Evolutionary conservation across 352 stramenopile species (phyloP).

Genomic region (Phytopythium ostracodes): DNA sequence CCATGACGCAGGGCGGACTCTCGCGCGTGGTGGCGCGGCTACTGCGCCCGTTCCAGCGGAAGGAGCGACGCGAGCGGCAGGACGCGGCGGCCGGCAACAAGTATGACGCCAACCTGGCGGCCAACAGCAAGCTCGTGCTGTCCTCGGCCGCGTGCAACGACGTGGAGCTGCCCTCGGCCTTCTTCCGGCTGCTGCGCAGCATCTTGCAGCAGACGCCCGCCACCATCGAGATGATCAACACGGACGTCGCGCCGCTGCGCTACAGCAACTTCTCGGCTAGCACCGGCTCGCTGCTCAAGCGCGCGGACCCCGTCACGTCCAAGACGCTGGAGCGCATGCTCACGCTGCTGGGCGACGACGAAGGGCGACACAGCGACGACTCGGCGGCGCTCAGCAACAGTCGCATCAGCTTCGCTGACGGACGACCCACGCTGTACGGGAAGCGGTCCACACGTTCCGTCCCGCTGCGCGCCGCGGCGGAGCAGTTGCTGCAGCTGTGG

Average conservation of each 20-base stretch:
- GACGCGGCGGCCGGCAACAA: constrained; percentile 7
- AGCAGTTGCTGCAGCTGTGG: constrained; percentile 59
- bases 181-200: constrained; percentile 32
- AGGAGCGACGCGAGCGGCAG: constrained; percentile 8
- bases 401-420: constrained; percentile 15
- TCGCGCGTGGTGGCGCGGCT: constrained; percentile 36
- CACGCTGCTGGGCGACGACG: constrained; percentile 30
- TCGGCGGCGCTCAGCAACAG: neutral
- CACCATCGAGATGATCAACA: constrained; percentile 5
- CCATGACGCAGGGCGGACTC: constrained; percentile 28
- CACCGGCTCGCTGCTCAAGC: constrained; percentile 5
- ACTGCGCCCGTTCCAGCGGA: constrained; percentile 35
- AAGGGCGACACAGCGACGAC: constrained; percentile 3
- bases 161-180: constrained; percentile 22
- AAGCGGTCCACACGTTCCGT: constrained; percentile 27
- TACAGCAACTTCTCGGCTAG: constrained; percentile 6
- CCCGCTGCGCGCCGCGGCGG: constrained; percentile 27
- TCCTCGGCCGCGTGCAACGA: constrained; percentile 5
- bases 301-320: constrained; percentile 14
- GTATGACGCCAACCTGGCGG: neutral
- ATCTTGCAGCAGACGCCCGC: constrained; percentile 22
- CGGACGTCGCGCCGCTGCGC: constrained; percentile 1
- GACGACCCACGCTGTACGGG: constrained; percentile 20
- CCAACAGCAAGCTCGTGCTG: constrained; percentile 4
- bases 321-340: constrained; percentile 33